Base-by-base conservation (phyloP, 139 green algal species). In the Tetraselmis chui region DNA sequence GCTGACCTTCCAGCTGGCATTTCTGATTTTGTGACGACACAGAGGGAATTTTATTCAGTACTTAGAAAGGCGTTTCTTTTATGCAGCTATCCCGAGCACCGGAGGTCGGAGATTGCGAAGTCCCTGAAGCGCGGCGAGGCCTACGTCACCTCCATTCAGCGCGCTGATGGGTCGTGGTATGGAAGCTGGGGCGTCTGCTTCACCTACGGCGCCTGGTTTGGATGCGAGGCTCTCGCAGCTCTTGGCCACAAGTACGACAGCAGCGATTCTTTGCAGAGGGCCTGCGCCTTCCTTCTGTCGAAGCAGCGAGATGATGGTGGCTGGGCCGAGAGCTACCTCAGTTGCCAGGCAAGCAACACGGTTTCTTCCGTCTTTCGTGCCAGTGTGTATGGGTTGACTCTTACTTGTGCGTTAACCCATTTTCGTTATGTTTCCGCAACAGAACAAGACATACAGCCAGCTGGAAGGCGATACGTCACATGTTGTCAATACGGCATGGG, bases 181-280 rank as follows among this genome's bases (percentile, higher is more conserved):
- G 97, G 97, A 31, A 95, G 88, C 76, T 99, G 97, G 97, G 97
- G 89, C 28, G 95, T 99, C 75, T 99, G 97, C 89, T 99, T 99
- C 95, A 99, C 96, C 2, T 99, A 99, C 84, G 97, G 80, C 28
- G 94, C 91, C 83, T 99, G 97, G 97, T 99, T 99, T 88, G 97
- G 97, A 2, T 78, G 90, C 23, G 85, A 89, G 0, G 96, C 90
- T 11, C 91, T 99, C 74, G 84, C 88, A 24, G 91, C 92, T 0
- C 84, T 92, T 1, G 95, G 94, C 23, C 80, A 93, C 27, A 92
- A 31, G 26, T 91, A 87, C 80, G 79, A 87, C 28, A 90, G 80
- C 75, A 93, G 90, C 81, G 67, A 84, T 5, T 85, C 83, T 1
- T 59, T 93, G 59, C 81, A 86, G 26, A 82, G 87, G 24, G 94